phyloP scores from a whole-genome alignment of 139 green algal genomes.

The Parachlorella kessleri region DNA sequence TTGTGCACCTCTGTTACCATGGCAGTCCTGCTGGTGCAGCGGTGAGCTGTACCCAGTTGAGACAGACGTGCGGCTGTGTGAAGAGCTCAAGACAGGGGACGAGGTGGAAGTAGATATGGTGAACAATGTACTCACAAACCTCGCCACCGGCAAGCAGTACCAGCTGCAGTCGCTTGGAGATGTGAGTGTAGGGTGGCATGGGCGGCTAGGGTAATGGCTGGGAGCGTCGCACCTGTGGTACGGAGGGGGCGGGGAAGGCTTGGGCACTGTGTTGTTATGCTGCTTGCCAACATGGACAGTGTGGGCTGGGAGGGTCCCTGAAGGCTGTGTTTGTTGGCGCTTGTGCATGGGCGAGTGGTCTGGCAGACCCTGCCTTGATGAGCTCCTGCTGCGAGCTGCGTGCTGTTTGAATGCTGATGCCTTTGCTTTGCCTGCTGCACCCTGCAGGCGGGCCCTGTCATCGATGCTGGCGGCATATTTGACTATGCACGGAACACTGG shows the following conservation, averaged over 20 bases:
- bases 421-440: too few relatives aligned
- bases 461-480: constrained; percentile 93
- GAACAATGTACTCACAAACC: constrained; percentile 76
- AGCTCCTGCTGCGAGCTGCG: too few relatives aligned
- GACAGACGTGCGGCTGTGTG: constrained; percentile 78
- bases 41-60: constrained; percentile 93
- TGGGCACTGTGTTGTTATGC: too few relatives aligned
- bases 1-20: too few relatives aligned
- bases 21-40: constrained; percentile 41
- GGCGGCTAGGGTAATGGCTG: not conserved
- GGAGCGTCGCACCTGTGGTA: too few relatives aligned
- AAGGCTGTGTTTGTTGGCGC: too few relatives aligned
- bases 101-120: constrained; percentile 95
- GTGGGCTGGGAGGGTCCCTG: too few relatives aligned
- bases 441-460: constrained; percentile 86
- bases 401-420: not conserved
- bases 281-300: too few relatives aligned
- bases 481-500: constrained; percentile 84
- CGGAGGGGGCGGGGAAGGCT: too few relatives aligned
- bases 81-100: constrained; percentile 77
- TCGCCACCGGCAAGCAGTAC: constrained; percentile 83
- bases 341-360: too few relatives aligned
- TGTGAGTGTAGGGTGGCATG: constrained; percentile 38
- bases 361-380: too few relatives aligned
- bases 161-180: constrained; percentile 83